Percentiles rank a stretch among this genome's conserved stretches.
Evolutionary conservation across 306 rosid species (phyloP).

Genomic region (Ceratonia siliqua): DNA sequence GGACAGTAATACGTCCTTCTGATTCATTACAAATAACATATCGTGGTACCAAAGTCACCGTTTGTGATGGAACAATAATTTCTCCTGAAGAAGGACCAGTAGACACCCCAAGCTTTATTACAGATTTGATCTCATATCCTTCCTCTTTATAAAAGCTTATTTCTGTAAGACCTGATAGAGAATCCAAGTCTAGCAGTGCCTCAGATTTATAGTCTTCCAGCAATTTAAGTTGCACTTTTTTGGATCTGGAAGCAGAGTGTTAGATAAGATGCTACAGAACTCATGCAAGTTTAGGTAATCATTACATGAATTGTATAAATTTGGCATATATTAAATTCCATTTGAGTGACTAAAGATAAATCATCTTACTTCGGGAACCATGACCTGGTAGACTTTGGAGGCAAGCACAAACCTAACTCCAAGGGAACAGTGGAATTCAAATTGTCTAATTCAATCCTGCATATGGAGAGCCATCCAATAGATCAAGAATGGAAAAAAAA

Average conservation of each 20-base stretch:
- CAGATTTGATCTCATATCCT: slow-evolving; percentile 57
- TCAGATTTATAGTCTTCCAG: slow-evolving; percentile 68
- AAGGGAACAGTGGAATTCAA: slow-evolving; percentile 51
- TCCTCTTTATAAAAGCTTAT: slow-evolving; percentile 65
- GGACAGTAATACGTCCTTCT: slow-evolving; percentile 57
- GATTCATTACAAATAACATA: slow-evolving; percentile 81
- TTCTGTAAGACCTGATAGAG: slow-evolving; percentile 90
- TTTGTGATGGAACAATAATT: slow-evolving; percentile 73
- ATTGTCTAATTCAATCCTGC: slow-evolving; percentile 64
- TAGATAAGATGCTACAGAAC: slow-evolving; percentile 25
- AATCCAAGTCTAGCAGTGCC: slow-evolving; percentile 71
- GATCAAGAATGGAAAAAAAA: slow-evolving; percentile 25
- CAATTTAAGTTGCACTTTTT: slow-evolving; percentile 66
- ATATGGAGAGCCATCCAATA: slow-evolving; percentile 36
- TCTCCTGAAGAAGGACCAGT: slow-evolving; percentile 61
- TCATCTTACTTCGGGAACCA: slow-evolving; percentile 86
- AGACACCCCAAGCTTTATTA: slow-evolving; percentile 82
- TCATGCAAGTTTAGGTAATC: slow-evolving; percentile 32
- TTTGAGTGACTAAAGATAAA: slow-evolving; percentile 16
- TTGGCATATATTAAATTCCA: slow-evolving; percentile 26
- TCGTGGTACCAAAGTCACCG: slow-evolving; percentile 85
- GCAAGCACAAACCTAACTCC: slow-evolving; percentile 71
- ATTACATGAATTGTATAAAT: slow-evolving; percentile 22
- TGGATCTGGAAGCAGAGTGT: slow-evolving; percentile 55
- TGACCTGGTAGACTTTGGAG: slow-evolving; percentile 68